Evolutionary conservation across 169 alveolate species (phyloP).

Genomic region (Ichthyophthirius multifiliis): DNA sequence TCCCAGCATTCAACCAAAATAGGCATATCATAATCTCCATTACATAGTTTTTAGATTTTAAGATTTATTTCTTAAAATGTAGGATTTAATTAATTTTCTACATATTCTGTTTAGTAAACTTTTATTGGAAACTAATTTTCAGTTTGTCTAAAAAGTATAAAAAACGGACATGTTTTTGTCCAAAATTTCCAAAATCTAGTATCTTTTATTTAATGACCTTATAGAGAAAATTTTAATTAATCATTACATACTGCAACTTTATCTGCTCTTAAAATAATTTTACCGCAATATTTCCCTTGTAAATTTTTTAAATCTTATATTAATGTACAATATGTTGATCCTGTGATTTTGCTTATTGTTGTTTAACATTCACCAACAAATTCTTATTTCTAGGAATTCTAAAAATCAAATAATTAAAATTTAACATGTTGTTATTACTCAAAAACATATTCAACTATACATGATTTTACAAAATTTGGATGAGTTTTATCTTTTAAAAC

Average conservation of each 20-base stretch:
- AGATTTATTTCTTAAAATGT: neutral
- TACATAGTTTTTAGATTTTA: slow-evolving; percentile 36
- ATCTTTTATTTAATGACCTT: neutral
- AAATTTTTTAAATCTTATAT: slow-evolving; percentile 8
- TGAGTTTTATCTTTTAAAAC: slow-evolving; percentile 51
- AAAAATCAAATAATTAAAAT: slow-evolving; percentile 49
- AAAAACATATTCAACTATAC: slow-evolving; percentile 46
- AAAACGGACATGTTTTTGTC: slow-evolving; percentile 31
- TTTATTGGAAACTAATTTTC: neutral
- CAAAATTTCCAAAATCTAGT: slow-evolving; percentile 18
- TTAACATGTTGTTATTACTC: slow-evolving; percentile 45
- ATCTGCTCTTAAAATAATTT: slow-evolving; percentile 29
- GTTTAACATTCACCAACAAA: slow-evolving; percentile 14
- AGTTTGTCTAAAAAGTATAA: slow-evolving; percentile 8
- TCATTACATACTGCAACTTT: slow-evolving; percentile 12
- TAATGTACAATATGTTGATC: slow-evolving; percentile 21
- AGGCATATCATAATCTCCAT: slow-evolving; percentile 38
- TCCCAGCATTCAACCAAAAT: slow-evolving; percentile 20
- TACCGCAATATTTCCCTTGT: slow-evolving; percentile 17
- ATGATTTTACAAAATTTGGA: slow-evolving; percentile 50
- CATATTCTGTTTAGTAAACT: slow-evolving; percentile 14
- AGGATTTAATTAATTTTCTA: slow-evolving; percentile 3
- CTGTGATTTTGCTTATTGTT: slow-evolving; percentile 19
- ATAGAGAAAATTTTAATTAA: neutral
- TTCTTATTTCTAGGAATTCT: slow-evolving; percentile 24